Percentiles rank a stretch among this genome's conserved stretches.
Evolutionary conservation across 805 yeast genomes (phyloP).

Genomic region (Wickerhamiella australiensis): DNA sequence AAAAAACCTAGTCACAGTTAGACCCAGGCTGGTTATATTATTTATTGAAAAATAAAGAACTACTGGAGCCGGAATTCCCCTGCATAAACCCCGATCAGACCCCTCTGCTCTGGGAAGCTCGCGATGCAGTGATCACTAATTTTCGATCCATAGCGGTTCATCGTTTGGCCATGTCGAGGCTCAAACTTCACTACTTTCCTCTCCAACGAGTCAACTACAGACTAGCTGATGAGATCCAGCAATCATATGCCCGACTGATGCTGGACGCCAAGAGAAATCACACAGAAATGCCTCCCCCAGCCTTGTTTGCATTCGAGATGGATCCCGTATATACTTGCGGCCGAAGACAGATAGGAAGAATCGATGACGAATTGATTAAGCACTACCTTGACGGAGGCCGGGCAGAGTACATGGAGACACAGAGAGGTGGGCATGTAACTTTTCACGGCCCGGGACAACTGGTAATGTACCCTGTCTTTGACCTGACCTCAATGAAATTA

Average conservation of each 20-base stretch:
- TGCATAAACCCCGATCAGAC: too few relatives aligned
- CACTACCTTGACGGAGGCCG: slow-evolving; percentile 19
- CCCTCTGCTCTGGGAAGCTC: too few relatives aligned
- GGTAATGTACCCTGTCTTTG: slow-evolving; percentile 70
- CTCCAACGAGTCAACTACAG: slow-evolving; percentile 7
- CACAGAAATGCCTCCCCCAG: slow-evolving; percentile 8
- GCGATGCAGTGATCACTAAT: neutral
- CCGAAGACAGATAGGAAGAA: slow-evolving; percentile 53
- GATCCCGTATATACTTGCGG: slow-evolving; percentile 87
- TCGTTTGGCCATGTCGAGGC: neutral
- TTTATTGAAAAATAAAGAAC: too few relatives aligned
- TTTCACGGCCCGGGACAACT: slow-evolving; percentile 95
- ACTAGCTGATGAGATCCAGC: slow-evolving; percentile 10
- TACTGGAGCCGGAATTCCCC: neutral
- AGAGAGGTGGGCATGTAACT: slow-evolving; percentile 91
- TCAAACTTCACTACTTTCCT: neutral
- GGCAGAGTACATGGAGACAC: slow-evolving; percentile 60
- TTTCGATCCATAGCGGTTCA: neutral
- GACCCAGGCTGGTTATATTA: neutral
- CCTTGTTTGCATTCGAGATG: slow-evolving; percentile 61
- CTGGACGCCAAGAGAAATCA: slow-evolving; percentile 11
- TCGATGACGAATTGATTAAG: slow-evolving; percentile 27
- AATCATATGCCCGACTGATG: slow-evolving; percentile 8
- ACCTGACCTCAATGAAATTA: slow-evolving; percentile 49
- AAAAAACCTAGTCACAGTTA: too few relatives aligned